phyloP scores from a whole-genome alignment of 306 rosid species.

The Herpetospermum pedunculosum region DNA sequence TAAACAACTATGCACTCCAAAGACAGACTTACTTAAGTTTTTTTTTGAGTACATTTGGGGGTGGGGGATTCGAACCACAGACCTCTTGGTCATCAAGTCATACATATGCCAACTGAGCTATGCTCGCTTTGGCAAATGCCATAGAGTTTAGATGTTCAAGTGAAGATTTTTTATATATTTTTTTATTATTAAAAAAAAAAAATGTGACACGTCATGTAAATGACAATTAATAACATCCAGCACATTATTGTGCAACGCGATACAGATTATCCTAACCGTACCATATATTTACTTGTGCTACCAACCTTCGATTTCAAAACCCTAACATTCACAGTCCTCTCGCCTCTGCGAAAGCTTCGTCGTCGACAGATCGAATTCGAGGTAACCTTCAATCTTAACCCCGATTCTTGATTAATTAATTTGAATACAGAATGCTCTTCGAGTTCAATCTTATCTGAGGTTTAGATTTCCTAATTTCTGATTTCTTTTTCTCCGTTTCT shows the following conservation, averaged over 20 bases:
- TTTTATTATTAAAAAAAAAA: too few relatives aligned
- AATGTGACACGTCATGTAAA: too few relatives aligned
- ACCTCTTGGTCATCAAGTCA: too few relatives aligned
- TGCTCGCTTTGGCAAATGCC: too few relatives aligned
- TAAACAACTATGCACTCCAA: too few relatives aligned
- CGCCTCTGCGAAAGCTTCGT: conserved; percentile 18
- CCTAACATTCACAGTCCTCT: conserved; percentile 17
- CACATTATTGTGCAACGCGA: not conserved
- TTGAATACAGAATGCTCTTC: not conserved
- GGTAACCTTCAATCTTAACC: conserved; percentile 20
- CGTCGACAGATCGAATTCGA: conserved; percentile 10
- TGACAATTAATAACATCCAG: not conserved
- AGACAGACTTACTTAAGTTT: too few relatives aligned
- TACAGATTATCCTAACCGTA: not conserved
- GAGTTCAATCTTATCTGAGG: not conserved
- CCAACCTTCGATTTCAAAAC: conserved; percentile 15
- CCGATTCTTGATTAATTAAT: not conserved
- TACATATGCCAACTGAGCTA: too few relatives aligned
- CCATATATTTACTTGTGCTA: not conserved
- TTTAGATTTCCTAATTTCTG: not conserved
- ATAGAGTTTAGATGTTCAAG: too few relatives aligned
- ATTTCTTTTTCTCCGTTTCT: not conserved
- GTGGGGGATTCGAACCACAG: too few relatives aligned
- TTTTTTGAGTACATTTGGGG: too few relatives aligned
- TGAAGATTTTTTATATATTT: too few relatives aligned